Evolutionary conservation across 2,329 filamentous ascomycete species (phyloP), one percentile per base, ranked within the genome.

Genomic region (Pestalotiopsis sp.): DNA sequence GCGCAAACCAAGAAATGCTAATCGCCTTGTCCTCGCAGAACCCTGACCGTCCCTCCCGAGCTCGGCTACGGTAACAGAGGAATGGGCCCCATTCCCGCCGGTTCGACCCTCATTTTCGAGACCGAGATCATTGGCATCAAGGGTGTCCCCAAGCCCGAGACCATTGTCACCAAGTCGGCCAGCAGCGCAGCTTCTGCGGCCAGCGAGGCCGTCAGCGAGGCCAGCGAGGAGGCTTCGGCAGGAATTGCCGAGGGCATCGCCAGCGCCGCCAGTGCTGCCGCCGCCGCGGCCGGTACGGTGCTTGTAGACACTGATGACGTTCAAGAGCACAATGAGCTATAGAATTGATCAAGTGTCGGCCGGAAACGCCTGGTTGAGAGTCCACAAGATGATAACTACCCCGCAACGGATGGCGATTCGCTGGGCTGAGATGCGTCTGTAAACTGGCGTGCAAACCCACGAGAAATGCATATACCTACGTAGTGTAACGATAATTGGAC

Each of bases 71-170:
- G 96, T 65, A 84, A 91, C 71, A 86, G 90, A 67, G 86, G 81
- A 49, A 88, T 93, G 78, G 94, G 94, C 1, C 94, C 94, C 25
- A 98, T 98, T 77, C 94, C 95, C 20, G 90, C 88, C 4, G 91
- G 90, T 39, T 90, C 92, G 73, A 97, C 93, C 69, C 82, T 98
- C 77, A 90, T 98, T 66, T 98, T 98, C 78, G 93, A 97, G 84
- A 97, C 95, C 60, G 94, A 97, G 83, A 84, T 98, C 73, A 85
- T 98, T 75, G 91, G 88, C 68, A 98, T 98, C 77, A 85, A 90
- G 17, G 94, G 94, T 38, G 92, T 95, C 36, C 78, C 81, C 67
- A 83, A 83, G 72, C 84, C 84, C 68, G 83, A 86, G 71, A 78
- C 80, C 17, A 85, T 85, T 70, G 75, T 83, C 25, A 78, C 77